Evolutionary conservation across 2,329 filamentous ascomycete species (phyloP), one percentile per base, ranked within the genome.

Genomic region (Tolypocladium tropicale): DNA sequence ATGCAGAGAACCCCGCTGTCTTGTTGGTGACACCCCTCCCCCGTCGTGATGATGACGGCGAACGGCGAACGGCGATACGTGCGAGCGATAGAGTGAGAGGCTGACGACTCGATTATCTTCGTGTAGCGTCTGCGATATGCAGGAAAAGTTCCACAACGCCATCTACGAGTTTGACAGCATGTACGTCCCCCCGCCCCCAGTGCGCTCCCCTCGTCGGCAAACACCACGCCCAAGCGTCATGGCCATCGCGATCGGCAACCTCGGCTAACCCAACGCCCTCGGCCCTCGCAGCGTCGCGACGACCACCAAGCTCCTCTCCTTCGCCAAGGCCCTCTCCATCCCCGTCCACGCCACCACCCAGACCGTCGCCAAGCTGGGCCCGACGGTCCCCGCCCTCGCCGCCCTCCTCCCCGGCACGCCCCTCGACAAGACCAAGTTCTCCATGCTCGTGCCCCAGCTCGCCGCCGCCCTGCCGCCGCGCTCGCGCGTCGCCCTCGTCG

Each of bases 321-420:
- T 85, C 56, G 79, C 81, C 61, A 70, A 80, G 52, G 76, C 81
- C 65, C 82, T 94, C 61, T 71, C 83, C 62, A 85, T 96, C 60
- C 92, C 93, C 63, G 79, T 95, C 67, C 86, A 89, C 70, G 84
- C 88, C 30, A 96, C 92, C 4, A 97, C 93, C 2, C 93, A 97
- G 70, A 90, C 88, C 68, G 81, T 81, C 50, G 76, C 81, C 37
- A 87, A 88, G 55, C 85, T 97, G 4, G 93, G 94, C 65, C 78
- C 83, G 59, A 95, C 89, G 34, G 89, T 94, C 59, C 66, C 84
- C 4, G 85, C 94, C 67, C 81, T 97, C 25, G 71, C 77, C 58
- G 66, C 75, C 6, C 72, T 79, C 50, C 77, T 86, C 55, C 65
- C 77, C 56, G 80, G 82, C 2, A 57, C 73, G 41, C 73, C 89